These are phyloP conservation scores for Helotiales sp. DNA, from an alignment of 2,329 filamentous ascomycete species.

Conservation along the genomic window DNA sequence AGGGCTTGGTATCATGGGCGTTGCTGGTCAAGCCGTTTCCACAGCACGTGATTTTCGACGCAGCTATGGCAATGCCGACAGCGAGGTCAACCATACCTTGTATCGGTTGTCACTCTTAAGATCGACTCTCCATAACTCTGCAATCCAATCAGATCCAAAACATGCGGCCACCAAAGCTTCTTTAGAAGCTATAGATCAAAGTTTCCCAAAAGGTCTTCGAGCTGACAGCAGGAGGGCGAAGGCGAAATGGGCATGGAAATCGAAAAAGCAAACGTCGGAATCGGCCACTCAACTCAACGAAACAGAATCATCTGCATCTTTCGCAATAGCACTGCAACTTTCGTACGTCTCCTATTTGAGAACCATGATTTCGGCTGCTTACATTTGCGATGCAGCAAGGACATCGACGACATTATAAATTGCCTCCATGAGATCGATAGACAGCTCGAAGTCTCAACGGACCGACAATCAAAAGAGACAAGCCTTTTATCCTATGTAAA, in stretches of 20 bases:
- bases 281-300: neutral
- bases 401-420: neutral
- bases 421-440: neutral
- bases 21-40: neutral
- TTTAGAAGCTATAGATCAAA: neutral
- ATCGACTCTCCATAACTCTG: neutral
- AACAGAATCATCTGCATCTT: neutral
- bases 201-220: neutral
- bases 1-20: neutral
- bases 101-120: neutral
- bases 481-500: no score
- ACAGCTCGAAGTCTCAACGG: neutral
- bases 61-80: neutral
- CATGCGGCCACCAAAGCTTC: neutral
- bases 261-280: neutral
- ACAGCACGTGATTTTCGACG: neutral
- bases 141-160: neutral
- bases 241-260: neutral
- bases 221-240: neutral
- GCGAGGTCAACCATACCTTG: neutral
- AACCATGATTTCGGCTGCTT: no score
- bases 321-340: neutral
- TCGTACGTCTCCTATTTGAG: no score
- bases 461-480: no score
- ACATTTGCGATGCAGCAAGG: no score